A percentile compares a stretch with the other conserved stretches of the same genome.
Conservation (phyloP, 2,329 filamentous ascomycete genomes). For the Waltergamsia citrina region DNA sequence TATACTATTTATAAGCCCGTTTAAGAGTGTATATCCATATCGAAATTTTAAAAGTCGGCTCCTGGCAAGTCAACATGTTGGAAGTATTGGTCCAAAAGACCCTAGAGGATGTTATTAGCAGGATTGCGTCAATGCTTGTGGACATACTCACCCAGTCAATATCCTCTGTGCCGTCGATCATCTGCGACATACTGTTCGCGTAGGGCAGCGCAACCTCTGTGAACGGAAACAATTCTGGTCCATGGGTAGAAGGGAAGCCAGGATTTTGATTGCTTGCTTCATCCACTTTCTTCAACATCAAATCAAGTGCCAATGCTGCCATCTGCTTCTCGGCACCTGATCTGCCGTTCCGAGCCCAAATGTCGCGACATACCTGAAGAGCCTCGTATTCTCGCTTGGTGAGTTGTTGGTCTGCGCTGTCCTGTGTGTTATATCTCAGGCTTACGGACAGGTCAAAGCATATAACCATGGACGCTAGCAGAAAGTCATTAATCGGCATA, state of each 20-base stretch:
- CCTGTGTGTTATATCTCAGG: slow-evolving; percentile 6
- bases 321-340: slow-evolving; percentile 10
- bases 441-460: slow-evolving; percentile 25
- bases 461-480: slow-evolving; percentile 41
- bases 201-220: neutral
- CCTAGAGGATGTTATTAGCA: neutral
- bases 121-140: neutral
- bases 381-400: slow-evolving; percentile 6
- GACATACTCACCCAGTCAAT: slow-evolving; percentile 13
- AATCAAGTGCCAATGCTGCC: slow-evolving; percentile 9
- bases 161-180: slow-evolving; percentile 5
- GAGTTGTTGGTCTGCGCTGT: neutral
- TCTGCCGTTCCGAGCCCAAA: slow-evolving; percentile 9
- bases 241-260: fast-evolving
- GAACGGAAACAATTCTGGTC: neutral
- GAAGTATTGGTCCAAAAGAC: slow-evolving; percentile 7
- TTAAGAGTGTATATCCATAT: no score
- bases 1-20: no score
- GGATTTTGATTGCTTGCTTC: slow-evolving; percentile 1
- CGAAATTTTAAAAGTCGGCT: no score
- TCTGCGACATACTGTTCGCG: slow-evolving; percentile 4
- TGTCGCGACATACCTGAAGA: slow-evolving; percentile 9
- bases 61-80: no score
- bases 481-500: slow-evolving; percentile 35
- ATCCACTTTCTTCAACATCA: slow-evolving; percentile 9